A percentile compares a stretch with the other conserved stretches of the same genome.
Conservation (phyloP, 2,329 filamentous ascomycete genomes). For the Stachybotrys chlorohalonatus region DNA sequence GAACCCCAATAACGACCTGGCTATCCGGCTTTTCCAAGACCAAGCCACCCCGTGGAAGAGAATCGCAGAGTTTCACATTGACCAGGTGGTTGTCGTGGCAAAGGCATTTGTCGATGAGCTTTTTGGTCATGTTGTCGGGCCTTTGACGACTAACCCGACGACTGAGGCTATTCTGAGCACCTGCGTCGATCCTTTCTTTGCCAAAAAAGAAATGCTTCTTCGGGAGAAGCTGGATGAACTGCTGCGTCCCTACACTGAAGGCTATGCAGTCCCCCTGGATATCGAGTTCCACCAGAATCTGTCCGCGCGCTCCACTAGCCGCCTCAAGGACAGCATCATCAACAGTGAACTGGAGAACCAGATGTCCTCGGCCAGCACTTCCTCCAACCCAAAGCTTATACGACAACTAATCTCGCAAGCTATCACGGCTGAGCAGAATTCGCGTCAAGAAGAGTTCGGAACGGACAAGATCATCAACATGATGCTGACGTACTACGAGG, state of each 20-base stretch:
- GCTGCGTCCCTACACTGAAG: conserved; percentile 24
- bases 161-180: conserved; percentile 13
- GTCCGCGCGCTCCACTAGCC: conserved; percentile 1
- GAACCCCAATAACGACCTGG: conserved; percentile 24
- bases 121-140: conserved; percentile 21
- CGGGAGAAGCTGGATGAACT: conserved; percentile 29
- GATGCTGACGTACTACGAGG: conserved; percentile 34
- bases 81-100: conserved; percentile 14
- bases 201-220: conserved; percentile 17
- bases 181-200: conserved; percentile 21
- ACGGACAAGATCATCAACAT: conserved; percentile 32
- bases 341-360: conserved; percentile 4
- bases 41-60: conserved; percentile 28
- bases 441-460: conserved; percentile 18
- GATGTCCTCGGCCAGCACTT: conserved; percentile 9
- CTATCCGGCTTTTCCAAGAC: conserved; percentile 27
- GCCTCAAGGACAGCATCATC: conserved; percentile 8
- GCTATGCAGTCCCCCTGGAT: conserved; percentile 16
- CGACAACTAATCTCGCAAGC: conserved; percentile 3
- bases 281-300: conserved; percentile 16
- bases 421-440: conserved; percentile 2
- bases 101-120: conserved; percentile 28
- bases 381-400: not conserved
- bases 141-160: conserved; percentile 15
- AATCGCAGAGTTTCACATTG: conserved; percentile 26